Base-by-base conservation (phyloP, 2,329 filamentous ascomycete genomes). In the Gaeumannomyces sp. region DNA sequence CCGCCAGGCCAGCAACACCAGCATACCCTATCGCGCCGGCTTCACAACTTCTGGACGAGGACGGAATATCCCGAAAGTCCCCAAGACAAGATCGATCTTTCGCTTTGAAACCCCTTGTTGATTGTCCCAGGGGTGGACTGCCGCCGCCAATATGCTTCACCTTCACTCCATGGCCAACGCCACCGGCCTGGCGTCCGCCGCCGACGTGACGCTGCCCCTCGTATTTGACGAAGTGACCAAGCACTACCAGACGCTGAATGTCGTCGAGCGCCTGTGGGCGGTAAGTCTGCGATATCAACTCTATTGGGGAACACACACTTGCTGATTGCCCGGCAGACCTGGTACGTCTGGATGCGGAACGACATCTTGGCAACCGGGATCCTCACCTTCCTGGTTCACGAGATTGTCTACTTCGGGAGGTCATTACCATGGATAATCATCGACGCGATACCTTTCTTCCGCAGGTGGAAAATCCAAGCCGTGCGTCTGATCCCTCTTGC, bases 261-360 rank as follows among this genome's bases (percentile, higher is more conserved):
- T 92, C 68, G 81, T 88, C 73, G 95, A 99, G 83, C 89, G 89
- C 74, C 83, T 97, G 70, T 99, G 95, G 95, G 90, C 91, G 62
- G 86, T 88, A 81, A 74, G 85, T 33, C 63, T 65, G 27, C 45
- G 27, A 65, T 50, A 29, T 13, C 62, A 60, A 64, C 25, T 38
- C 45, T 29, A 5, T 28, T 5, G 13, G 31, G 16, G 3, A 31
- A 27, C 38, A 6, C 19, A 31, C 61, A 25, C 45, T 28, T 10
- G 25, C 61, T 62, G 13, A 62, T 28, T 65, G 35, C 62, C 25
- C 14, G 64, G 27, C 60, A 87, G 78, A 88, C 92, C 57, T 98
- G 93, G 94, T 99, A 99, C 77, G 85, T 94, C n/a, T 99, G 89
- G 85, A 97, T 98, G 90, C 92, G 96, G 77, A 99, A 99, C 77